These are phyloP conservation scores for Coccomyxa sp. DNA, from an alignment of 139 green algal genomes.

Conservation along the genomic window DNA sequence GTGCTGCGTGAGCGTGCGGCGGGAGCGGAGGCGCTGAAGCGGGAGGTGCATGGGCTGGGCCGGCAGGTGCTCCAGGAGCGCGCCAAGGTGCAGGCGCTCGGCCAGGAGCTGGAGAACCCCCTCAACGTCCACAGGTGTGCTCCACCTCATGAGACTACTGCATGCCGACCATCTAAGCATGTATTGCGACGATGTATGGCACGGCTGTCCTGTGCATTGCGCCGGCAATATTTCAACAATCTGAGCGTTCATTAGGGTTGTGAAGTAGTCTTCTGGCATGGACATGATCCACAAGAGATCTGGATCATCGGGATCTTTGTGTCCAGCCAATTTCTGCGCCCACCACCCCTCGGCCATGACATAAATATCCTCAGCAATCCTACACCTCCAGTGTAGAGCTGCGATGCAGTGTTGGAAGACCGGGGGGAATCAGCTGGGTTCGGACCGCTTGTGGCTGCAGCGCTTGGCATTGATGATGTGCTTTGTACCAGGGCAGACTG, in stretches of 20 bases:
- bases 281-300: background rate
- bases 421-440: too few species aligned
- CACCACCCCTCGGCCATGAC: too few species aligned
- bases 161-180: too few species aligned
- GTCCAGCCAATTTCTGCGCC: too few species aligned
- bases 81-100: slow-evolving; percentile 77
- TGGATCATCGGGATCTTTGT: too few species aligned
- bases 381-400: too few species aligned
- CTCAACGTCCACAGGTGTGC: slow-evolving; percentile 86
- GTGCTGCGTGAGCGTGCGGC: slow-evolving; percentile 71
- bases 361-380: too few species aligned
- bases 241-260: background rate
- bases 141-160: background rate
- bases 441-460: background rate
- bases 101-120: slow-evolving; percentile 91
- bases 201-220: background rate
- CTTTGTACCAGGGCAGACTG: background rate
- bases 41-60: slow-evolving; percentile 68
- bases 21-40: slow-evolving; percentile 85
- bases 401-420: too few species aligned
- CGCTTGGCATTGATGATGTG: background rate
- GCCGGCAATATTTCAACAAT: background rate
- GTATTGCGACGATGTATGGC: too few species aligned
- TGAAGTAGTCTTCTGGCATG: background rate
- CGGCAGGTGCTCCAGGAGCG: slow-evolving; percentile 36